These are phyloP conservation scores for Talaromyces wortmannii DNA, from an alignment of 495 filamentous ascomycete genomes.

Conservation along the genomic window DNA sequence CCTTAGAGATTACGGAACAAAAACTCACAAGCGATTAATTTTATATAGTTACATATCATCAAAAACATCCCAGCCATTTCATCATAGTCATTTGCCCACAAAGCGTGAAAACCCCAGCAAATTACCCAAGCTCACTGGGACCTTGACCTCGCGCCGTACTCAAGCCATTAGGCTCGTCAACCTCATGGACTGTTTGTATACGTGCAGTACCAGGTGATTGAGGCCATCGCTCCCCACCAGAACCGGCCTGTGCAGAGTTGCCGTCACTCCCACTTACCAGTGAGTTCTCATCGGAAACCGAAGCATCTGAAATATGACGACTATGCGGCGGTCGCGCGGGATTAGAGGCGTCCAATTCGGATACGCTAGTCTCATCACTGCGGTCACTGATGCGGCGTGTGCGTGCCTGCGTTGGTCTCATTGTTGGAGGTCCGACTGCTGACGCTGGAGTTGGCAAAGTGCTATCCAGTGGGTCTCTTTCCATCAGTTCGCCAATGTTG, in stretches of 20 bases:
- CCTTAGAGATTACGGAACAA: too few relatives aligned
- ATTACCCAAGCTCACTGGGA: background rate
- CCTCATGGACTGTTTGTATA: background rate
- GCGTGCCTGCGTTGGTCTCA: background rate
- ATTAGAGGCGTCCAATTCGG: background rate
- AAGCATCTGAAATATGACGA: background rate
- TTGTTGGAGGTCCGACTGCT: background rate
- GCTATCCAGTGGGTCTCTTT: background rate
- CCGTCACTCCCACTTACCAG: background rate
- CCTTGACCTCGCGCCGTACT: background rate
- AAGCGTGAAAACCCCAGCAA: too few relatives aligned
- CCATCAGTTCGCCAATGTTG: background rate
- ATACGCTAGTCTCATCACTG: constrained; percentile 3
- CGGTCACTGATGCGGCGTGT: background rate
- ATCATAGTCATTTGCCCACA: too few relatives aligned
- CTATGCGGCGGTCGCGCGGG: background rate
- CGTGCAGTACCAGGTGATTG: background rate
- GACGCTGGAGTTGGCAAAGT: background rate
- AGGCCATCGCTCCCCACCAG: background rate
- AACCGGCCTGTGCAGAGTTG: background rate
- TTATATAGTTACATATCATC: background rate
- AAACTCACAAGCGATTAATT: too few relatives aligned
- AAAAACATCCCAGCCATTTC: background rate
- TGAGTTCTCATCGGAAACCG: background rate
- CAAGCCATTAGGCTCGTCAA: background rate